Conservation (phyloP, 441 rosid species). For the Erodium trifolium region DNA sequence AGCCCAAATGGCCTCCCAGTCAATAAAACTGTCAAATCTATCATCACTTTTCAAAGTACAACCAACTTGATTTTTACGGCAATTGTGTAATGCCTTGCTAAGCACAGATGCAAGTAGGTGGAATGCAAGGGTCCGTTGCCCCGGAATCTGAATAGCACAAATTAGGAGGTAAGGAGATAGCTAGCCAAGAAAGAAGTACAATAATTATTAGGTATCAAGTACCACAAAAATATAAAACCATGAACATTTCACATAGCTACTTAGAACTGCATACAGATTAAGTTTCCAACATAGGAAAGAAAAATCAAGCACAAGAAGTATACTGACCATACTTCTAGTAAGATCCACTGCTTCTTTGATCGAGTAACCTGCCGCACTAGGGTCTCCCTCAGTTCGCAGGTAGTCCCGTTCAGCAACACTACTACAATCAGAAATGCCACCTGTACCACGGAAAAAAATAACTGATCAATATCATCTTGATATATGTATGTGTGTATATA, state of each 20-base stretch:
- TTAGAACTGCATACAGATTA: constrained; percentile 13
- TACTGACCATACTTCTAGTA: constrained; percentile 75
- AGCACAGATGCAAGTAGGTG: constrained; percentile 73
- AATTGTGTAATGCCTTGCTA: constrained; percentile 45
- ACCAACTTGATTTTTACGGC: constrained; percentile 45
- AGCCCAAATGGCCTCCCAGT: constrained; percentile 98
- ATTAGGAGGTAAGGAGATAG: constrained; percentile 11
- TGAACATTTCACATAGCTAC: not conserved
- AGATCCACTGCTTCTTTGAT: constrained; percentile 80
- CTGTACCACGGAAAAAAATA: constrained; percentile 27
- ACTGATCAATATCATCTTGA: not conserved
- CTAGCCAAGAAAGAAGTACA: not conserved
- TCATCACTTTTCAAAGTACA: constrained; percentile 22
- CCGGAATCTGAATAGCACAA: constrained; percentile 59
- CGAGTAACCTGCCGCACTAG: constrained; percentile 82
- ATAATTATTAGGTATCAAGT: not conserved
- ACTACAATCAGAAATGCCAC: constrained; percentile 31
- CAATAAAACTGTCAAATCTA: constrained; percentile 32
- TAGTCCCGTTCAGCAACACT: constrained; percentile 64
- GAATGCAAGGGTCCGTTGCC: constrained; percentile 76
- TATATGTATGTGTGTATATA: no score
- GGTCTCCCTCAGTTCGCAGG: constrained; percentile 87
- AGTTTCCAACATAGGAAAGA: constrained; percentile 7
- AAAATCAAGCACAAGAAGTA: not conserved
- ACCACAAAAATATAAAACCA: not conserved